Percentiles rank a stretch among this genome's conserved stretches.
phyloP scores from a whole-genome alignment of 257 asterid species.

The Cinchona pubescens region DNA sequence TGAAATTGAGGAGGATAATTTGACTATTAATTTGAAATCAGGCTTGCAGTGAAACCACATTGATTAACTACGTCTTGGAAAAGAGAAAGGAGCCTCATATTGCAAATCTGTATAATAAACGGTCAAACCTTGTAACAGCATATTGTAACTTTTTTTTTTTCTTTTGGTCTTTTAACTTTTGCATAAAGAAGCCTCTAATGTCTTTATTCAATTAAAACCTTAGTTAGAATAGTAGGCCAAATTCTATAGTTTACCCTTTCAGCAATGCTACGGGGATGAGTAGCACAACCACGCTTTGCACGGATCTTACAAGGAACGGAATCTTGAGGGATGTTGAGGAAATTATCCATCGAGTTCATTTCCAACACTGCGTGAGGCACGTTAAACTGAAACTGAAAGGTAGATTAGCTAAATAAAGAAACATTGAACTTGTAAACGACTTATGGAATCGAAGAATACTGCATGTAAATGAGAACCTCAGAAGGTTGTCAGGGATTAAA shows the following conservation, averaged over 20 bases:
- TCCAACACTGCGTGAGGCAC: conserved; percentile 58
- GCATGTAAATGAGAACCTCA: background rate
- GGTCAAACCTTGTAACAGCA: background rate
- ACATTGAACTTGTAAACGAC: background rate
- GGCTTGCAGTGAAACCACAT: background rate
- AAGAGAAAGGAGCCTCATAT: background rate
- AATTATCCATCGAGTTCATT: conserved; percentile 64
- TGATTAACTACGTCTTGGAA: background rate
- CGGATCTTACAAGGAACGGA: conserved; percentile 87
- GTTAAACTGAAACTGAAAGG: conserved; percentile 65
- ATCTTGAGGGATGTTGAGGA: conserved; percentile 69
- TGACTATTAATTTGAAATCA: background rate
- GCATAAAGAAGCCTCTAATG: background rate
- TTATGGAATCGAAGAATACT: background rate
- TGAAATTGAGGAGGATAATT: background rate
- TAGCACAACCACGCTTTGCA: conserved; percentile 90
- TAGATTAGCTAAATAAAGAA: background rate
- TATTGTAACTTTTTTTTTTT: background rate
- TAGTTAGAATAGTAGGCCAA: background rate
- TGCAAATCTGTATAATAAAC: background rate
- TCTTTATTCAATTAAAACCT: background rate
- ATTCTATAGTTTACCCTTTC: conserved; percentile 50
- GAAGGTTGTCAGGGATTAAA: background rate
- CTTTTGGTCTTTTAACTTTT: background rate
- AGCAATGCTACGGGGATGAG: conserved; percentile 96